These are phyloP conservation scores for Priceomyces castillae DNA, from an alignment of 805 yeast species.

Conservation along the genomic window DNA sequence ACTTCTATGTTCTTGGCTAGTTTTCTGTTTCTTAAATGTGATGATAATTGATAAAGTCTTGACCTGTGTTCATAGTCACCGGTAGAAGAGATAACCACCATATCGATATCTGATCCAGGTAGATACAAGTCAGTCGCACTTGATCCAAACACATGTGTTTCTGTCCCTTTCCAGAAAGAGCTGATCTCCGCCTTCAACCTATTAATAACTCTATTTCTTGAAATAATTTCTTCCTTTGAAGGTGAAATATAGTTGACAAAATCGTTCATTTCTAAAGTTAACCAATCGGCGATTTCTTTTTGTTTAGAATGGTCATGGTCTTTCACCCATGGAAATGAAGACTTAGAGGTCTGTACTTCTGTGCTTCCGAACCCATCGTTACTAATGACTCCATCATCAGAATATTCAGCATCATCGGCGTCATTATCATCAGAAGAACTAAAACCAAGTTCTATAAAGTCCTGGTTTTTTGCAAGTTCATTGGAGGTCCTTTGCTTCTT, in stretches of 20 bases:
- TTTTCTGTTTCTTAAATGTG: constrained; percentile 57
- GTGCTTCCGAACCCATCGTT: constrained; percentile 32
- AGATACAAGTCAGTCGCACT: constrained; percentile 89
- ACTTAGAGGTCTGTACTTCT: constrained; percentile 24
- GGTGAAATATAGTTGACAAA: constrained; percentile 87
- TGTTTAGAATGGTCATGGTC: constrained; percentile 76
- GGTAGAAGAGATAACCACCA: constrained; percentile 70
- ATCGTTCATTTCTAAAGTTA: constrained; percentile 80
- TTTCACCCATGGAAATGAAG: constrained; percentile 70
- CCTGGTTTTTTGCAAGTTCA: constrained; percentile 45
- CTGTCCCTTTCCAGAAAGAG: constrained; percentile 73
- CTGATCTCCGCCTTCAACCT: constrained; percentile 53
- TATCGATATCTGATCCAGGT: constrained; percentile 95
- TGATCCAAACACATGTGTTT: constrained; percentile 87
- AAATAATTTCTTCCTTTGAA: constrained; percentile 63
- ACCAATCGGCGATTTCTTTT: constrained; percentile 80
- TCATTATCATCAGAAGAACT: constrained; percentile 42
- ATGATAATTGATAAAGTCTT: constrained; percentile 69
- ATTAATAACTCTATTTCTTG: constrained; percentile 63
- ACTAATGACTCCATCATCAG: constrained; percentile 33
- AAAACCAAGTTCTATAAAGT: constrained; percentile 56
- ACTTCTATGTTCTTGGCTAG: constrained; percentile 77
- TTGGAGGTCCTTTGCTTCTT: constrained; percentile 21
- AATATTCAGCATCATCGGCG: constrained; percentile 20
- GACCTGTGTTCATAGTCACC: constrained; percentile 62